Evolutionary conservation across 306 rosid genomes (phyloP), one percentile per base, ranked within the genome.

Genomic region (Senna siamea): DNA sequence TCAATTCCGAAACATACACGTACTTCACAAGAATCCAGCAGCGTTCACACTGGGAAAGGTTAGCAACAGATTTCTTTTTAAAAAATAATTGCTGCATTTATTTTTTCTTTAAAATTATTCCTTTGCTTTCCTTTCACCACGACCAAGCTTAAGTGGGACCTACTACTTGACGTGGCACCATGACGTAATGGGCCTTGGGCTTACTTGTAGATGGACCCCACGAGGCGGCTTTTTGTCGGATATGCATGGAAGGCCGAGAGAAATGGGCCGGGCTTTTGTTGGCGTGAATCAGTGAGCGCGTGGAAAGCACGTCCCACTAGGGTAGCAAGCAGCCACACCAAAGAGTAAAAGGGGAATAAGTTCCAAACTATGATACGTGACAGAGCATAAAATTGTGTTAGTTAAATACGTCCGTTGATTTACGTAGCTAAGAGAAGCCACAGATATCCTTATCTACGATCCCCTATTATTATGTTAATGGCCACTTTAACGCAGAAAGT

Each of bases 271-370:
- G 43, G 18, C 37, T 26, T 26, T 56, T 15, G 6, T 30, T 6
- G 13, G 9, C 4, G n/a, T 6, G 5, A 10, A 35, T 5, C 11
- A 52, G 64, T 8, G 72, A 50, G 77, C 63, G 78, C 55, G 77
- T 75, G 20, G 3, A 23, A 37, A 54, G 35, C 79, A 79, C 84
- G 71, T 75, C 53, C 68, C 63, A 52, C 34, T 58, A 64, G 72
- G 67, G 30, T 57, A n/a, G 28, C 50, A 18, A n/a, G 28, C 50
- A 18, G 74, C 50, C 54, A 7, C 38, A n/a, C 72, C 65, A 65
- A 65, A 76, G 79, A 46, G n/a, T n/a, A n/a, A 46, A 14, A 40
- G 17, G 56, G 78, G 96, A 91, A 91, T 88, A 83, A 85, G 79
- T 85, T 83, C 90, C 53, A 20, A 17, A 14, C 50, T 47, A 68